A percentile compares a stretch with the other conserved stretches of the same genome.
These are phyloP conservation scores for Cenchrus purpureus DNA, from an alignment of 176 grass and related monocot species.

Conservation along the genomic window DNA sequence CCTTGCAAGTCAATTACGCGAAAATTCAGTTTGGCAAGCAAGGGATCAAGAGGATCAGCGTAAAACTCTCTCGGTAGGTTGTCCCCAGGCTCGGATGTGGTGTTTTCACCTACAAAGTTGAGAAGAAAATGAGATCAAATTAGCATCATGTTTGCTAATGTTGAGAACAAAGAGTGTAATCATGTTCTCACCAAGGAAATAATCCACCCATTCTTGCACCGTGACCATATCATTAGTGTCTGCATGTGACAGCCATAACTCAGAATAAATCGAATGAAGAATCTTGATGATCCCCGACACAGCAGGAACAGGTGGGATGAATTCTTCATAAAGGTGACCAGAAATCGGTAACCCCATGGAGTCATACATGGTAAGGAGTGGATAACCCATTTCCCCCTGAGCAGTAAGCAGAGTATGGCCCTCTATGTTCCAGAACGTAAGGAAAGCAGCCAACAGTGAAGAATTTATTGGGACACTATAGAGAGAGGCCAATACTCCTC, in stretches of 20 bases:
- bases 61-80: background rate
- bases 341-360: background rate
- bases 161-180: background rate
- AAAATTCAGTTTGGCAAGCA: background rate
- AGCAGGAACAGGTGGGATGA: background rate
- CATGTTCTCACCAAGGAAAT: background rate
- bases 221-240: background rate
- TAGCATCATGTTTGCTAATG: background rate
- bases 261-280: background rate
- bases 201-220: background rate
- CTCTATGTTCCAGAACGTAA: background rate
- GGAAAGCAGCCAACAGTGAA: background rate
- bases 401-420: background rate
- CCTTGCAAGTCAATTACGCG: background rate
- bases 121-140: background rate
- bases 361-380: background rate
- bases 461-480: background rate
- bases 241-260: background rate
- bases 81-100: background rate
- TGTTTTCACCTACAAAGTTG: background rate
- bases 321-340: background rate
- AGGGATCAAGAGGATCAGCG: background rate
- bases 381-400: slow-evolving; percentile 3
- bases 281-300: background rate
- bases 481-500: background rate